phyloP scores from a whole-genome alignment of 1,284 basidiomycete genomes.

The Ceratobasidium sp. region DNA sequence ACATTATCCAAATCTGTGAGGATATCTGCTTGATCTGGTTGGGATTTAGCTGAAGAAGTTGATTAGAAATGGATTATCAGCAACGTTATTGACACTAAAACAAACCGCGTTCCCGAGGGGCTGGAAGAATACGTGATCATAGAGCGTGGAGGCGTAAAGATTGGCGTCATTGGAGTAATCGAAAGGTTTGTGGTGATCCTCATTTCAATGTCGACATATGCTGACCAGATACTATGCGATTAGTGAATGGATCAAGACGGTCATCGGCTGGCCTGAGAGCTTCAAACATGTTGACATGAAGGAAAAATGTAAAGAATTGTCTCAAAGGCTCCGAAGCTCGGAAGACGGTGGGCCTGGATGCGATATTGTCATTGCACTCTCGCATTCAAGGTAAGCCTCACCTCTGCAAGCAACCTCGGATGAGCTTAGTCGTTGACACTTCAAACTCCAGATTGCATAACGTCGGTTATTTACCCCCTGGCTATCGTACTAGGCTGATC shows the following conservation, averaged over 20 bases:
- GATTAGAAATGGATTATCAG: conserved; percentile 8
- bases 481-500: no score
- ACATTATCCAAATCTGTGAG: neutral
- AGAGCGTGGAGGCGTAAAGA: neutral
- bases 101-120: neutral
- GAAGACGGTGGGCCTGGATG: no score
- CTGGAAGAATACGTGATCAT: neutral
- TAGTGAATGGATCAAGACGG: no score
- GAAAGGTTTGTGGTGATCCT: neutral
- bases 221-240: no score
- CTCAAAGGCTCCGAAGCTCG: neutral
- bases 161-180: neutral
- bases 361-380: neutral
- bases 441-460: no score
- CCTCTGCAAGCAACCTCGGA: no score
- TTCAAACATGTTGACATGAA: neutral
- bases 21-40: neutral
- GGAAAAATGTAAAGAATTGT: neutral
- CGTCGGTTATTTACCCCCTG: no score
- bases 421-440: no score
- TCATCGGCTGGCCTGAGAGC: no score
- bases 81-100: neutral
- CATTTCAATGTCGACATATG: neutral
- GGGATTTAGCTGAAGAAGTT: neutral
- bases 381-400: neutral